Evolutionary conservation across 1,284 basidiomycete genomes (phyloP), one percentile per base, ranked within the genome.

Genomic region (Kwoniella shivajii): DNA sequence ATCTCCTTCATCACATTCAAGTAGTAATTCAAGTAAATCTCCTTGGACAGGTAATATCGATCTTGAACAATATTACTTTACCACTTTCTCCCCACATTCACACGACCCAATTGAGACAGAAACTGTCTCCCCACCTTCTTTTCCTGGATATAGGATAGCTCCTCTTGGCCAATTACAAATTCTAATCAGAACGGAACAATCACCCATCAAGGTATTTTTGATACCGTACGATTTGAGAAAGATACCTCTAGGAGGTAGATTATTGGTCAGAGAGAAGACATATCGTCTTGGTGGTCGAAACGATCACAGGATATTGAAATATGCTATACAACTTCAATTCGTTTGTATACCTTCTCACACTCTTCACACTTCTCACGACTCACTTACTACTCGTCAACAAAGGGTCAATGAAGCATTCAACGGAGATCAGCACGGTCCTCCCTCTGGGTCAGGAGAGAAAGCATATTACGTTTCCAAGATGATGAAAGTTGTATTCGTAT

Each of bases 61-160:
- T 59, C 49, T 78, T 14, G 73, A 77, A 50, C 31, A 59, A n/a
- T 59, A 69, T 47, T 76, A 72, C 50, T 67, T 64, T 18, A 29
- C 56, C 22, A 27, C n/a, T 31, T 57, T 60, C 49, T 43, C 50
- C n/a, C n/a, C 27, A 31, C 11, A 26, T 34, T 11, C 16, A 27
- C 30, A 37, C 18, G 5, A 3, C 11, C n/a, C 5, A 27, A 4
- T 26, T 29, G 34, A 33, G 29, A 26, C 38, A 39, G 16, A 53
- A 38, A 20, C 38, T 22, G 18, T 44, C 22, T 18, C 48, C 0
- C 73, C 73, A 6, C 78, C 78, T 0, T 53, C 59, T 0, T 80
- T 80, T 56, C 82, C 82, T 0, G 82, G 82, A 14, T 83, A 81
- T 59, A 69, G 75, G 29, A 72, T 83, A 5, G 79, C 81, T 0